Evolutionary conservation across 768 basidiomycete species (phyloP), one percentile per base, ranked within the genome.

Genomic region (Cyclocybe aegerita): DNA sequence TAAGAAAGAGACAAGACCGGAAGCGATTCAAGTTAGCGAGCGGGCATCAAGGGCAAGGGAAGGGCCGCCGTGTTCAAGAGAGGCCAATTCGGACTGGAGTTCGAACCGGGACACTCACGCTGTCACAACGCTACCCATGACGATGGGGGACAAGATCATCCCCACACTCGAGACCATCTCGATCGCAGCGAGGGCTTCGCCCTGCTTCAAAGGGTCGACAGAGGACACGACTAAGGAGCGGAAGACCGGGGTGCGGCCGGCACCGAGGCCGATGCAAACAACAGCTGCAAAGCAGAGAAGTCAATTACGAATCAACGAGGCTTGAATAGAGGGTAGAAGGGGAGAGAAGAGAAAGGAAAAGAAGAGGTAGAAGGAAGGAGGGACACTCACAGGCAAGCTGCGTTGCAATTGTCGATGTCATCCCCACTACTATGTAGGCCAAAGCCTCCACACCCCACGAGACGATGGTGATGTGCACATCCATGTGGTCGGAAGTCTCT

Each of bases 161-260:
- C 42, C 48, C 5, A 54, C 12, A 36, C 48, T 54, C 7, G 43
- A 44, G 9, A 54, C 33, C 32, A 54, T 46, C 29, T 54, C 48
- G n/a, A 54, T 49, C 8, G 53, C 36, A 3, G 53, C 53, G 10
- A 54, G 34, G 7, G 53, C 48, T 29, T 54, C 53, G 9, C 53
- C 54, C 44, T 55, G 54, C 37, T 55, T 55, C 45, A 50, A 50
- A 0, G 54, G 54, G 9, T 55, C 49, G 8, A 51, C 49, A n/a
- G 54, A 55, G 9, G 49, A 44, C 9, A 44, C 54, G 29, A 55
- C 54, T 38, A 55, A 45, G 31, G 49, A 50, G 37, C 54, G 54
- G 31, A 50, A 50, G 9, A 43, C 49, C 1, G 54, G 49, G 12
- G 33, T 43, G 9, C 49, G 45, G 10, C 54, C 54, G 31, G 54